Evolutionary conservation across 2,329 filamentous ascomycete genomes (phyloP), one percentile per base, ranked within the genome.

Genomic region (Neocucurbitaria cava): DNA sequence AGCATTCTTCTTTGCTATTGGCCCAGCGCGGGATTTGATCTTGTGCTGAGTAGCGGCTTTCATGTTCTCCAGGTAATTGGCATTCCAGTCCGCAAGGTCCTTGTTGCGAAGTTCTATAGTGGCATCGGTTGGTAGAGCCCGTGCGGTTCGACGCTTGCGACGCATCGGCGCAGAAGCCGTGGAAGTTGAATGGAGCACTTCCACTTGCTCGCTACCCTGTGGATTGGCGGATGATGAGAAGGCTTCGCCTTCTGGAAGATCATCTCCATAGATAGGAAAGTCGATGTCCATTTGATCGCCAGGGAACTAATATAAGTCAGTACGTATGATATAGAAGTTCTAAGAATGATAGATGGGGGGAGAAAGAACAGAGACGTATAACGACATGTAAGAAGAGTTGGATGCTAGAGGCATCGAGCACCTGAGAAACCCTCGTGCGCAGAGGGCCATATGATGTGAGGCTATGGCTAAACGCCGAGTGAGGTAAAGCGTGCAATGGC

Each of bases 1-100:
- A 0, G 87, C 88, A 54, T 88, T 89, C 66, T 83, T 85, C 73
- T 85, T 89, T 2, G 86, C 85, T 38, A 82, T 76, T 0, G 73
- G 69, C 11, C 72, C 59, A 13, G 76, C 64, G 43, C 76, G 79
- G 30, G 79, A 75, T 5, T 76, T 66, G 5, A 74, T 61, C 59
- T 84, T 87, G 18, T 76, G 66, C 26, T 73, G 76, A 6, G 66
- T 65, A 8, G 79, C 80, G 11, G 75, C 72, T 1, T 72, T 76
- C 85, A 91, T 92, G 59, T 87, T 88, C 10, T 76, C 64, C 1
- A 83, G 59, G 58, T 90, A 90, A 24, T 85, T 76, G 1, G 77
- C 74, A 56, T 84, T 84, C 84, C 85, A 88, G n/a, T 74, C 70
- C 1, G 78, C 74, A 1, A 90, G 72, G 18, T 86, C 83, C 5